These are phyloP conservation scores for Carex kokanica DNA, from an alignment of 176 grass and related monocot species.

Conservation along the genomic window DNA sequence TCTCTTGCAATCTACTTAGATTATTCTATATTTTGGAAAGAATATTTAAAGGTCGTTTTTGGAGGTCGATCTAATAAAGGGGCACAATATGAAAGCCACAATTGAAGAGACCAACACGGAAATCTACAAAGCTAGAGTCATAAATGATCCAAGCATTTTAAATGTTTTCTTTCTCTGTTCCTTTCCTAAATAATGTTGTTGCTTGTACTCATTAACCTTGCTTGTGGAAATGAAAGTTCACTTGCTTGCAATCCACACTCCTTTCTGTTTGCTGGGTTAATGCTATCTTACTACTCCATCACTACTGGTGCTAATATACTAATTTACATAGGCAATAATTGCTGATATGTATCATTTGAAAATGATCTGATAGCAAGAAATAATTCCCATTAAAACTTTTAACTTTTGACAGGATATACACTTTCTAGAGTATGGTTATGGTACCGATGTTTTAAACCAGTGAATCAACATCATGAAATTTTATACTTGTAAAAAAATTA, in stretches of 20 bases:
- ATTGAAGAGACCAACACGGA: background rate
- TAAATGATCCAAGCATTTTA: background rate
- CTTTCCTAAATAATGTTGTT: background rate
- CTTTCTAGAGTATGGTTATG: too few relatives aligned
- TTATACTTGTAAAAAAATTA: too few relatives aligned
- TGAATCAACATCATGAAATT: too few relatives aligned
- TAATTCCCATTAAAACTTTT: background rate
- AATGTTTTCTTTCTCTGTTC: background rate
- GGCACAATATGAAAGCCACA: background rate
- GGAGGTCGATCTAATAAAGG: background rate
- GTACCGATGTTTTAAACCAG: too few relatives aligned
- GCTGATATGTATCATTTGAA: background rate
- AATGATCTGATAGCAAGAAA: background rate
- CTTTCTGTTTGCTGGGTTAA: background rate
- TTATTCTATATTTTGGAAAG: background rate
- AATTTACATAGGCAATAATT: background rate
- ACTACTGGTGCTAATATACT: background rate
- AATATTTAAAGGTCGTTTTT: background rate
- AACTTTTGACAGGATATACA: too few relatives aligned
- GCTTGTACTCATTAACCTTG: slow-evolving; percentile 21
- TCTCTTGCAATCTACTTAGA: background rate
- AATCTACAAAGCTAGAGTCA: background rate
- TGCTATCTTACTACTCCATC: background rate
- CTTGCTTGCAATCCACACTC: slow-evolving; percentile 22
- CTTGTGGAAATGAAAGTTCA: background rate